phyloP scores from a whole-genome alignment of 345 rosid genomes.

The Aegle marmelos region DNA sequence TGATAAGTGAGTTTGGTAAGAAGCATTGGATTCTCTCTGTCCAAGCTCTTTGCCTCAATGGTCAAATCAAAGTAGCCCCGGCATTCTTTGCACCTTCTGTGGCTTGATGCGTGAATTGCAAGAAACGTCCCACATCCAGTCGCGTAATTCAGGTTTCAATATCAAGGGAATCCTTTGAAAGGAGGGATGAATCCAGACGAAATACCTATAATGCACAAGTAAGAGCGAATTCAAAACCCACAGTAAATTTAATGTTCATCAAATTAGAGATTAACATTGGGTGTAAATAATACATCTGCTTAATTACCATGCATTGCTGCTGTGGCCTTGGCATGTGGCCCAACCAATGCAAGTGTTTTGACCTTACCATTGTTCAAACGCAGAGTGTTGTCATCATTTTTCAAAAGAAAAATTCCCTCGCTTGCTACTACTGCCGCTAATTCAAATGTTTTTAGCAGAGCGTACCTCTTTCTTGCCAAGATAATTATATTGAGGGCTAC shows the following conservation, averaged over 20 bases:
- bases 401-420: constrained; percentile 55
- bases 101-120: constrained; percentile 36
- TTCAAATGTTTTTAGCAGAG: constrained; percentile 23
- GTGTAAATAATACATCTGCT: constrained; percentile 26
- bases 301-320: constrained; percentile 53
- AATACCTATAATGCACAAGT: not conserved
- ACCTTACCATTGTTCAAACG: constrained; percentile 19
- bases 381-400: constrained; percentile 30
- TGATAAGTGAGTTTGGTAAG: constrained; percentile 46
- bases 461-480: constrained; percentile 38
- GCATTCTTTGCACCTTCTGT: constrained; percentile 32
- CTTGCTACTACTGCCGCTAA: constrained; percentile 55
- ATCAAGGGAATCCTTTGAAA: constrained; percentile 36
- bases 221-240: no score
- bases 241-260: no score
- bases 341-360: constrained; percentile 37
- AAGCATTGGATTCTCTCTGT: constrained; percentile 42
- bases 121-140: constrained; percentile 43
- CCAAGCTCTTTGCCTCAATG: constrained; percentile 50
- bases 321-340: constrained; percentile 58
- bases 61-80: constrained; percentile 48
- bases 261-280: no score
- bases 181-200: constrained; percentile 42
- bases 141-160: constrained; percentile 23
- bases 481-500: constrained; percentile 27